Evolutionary conservation across 768 basidiomycete genomes (phyloP).

Genomic region (Pisolithus sp.): DNA sequence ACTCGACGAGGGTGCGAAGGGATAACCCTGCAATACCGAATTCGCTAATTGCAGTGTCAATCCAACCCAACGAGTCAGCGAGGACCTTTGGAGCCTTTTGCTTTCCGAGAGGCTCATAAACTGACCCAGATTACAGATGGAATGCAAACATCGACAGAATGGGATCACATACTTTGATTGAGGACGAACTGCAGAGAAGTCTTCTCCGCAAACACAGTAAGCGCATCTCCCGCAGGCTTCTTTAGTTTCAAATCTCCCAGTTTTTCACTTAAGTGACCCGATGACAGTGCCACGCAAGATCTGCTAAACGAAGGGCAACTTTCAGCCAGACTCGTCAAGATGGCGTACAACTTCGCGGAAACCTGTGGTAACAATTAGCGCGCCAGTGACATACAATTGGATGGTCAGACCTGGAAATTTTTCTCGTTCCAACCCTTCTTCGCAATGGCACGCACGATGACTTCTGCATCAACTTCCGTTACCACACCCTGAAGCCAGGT

Average conservation of each 20-base stretch:
- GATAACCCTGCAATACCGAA: conserved; percentile 89
- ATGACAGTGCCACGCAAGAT: conserved; percentile 75
- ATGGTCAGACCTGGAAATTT: conserved; percentile 79
- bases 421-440: conserved; percentile 99
- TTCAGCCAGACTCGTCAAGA: conserved; percentile 68
- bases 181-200: conserved; percentile 93
- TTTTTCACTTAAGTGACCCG: conserved; percentile 85
- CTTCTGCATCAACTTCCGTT: conserved; percentile 73
- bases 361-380: conserved; percentile 48
- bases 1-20: conserved; percentile 81
- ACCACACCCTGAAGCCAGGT: conserved; percentile 72
- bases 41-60: conserved; percentile 77
- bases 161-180: conserved; percentile 62
- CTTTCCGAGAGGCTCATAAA: conserved; percentile 87
- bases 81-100: conserved; percentile 97
- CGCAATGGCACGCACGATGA: conserved; percentile 77
- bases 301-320: conserved; percentile 78
- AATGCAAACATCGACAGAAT: conserved; percentile 3
- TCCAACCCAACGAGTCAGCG: conserved; percentile 85
- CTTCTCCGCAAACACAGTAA: conserved; percentile 82
- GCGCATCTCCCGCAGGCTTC: conserved; percentile 87
- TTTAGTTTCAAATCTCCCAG: conserved; percentile 94
- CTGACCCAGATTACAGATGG: conserved; percentile 36
- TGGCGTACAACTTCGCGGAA: conserved; percentile 80
- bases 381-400: background rate